These are phyloP conservation scores for Diaporthe sp. DNA, from an alignment of 2,329 filamentous ascomycete species.

Conservation along the genomic window DNA sequence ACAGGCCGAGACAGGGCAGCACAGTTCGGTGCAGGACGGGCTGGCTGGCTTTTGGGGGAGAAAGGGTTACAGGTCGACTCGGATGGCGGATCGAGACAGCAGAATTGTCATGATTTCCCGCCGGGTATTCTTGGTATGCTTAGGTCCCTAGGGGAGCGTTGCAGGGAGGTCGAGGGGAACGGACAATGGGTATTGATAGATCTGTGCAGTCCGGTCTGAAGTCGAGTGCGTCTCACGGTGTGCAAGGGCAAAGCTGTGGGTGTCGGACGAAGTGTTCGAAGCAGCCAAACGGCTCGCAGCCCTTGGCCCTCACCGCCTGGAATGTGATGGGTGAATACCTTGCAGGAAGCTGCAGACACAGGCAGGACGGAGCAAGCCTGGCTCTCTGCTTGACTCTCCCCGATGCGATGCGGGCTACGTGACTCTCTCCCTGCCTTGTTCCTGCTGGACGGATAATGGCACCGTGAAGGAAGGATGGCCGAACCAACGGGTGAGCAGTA, in stretches of 20 bases:
- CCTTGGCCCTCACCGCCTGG: conserved; percentile 52
- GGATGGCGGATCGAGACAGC: conserved; percentile 4
- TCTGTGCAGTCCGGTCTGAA: conserved; percentile 34
- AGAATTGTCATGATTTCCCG: conserved; percentile 9
- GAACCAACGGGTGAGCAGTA: not conserved
- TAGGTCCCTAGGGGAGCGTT: not conserved
- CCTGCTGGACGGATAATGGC: not conserved
- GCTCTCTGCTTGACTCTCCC: conserved; percentile 30
- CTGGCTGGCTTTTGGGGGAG: not conserved
- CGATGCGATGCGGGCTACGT: conserved; percentile 20
- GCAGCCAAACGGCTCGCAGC: conserved; percentile 54
- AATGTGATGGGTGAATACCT: conserved; percentile 44
- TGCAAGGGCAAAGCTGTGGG: conserved; percentile 33
- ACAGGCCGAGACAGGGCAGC: not conserved
- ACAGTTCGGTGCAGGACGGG: not conserved
- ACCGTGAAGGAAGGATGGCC: not conserved
- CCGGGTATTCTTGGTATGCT: conserved; percentile 12
- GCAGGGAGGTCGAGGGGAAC: conserved; percentile 26
- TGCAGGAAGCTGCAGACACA: conserved; percentile 41
- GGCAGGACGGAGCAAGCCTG: conserved; percentile 4
- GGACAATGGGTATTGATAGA: conserved; percentile 18
- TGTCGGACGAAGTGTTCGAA: conserved; percentile 46
- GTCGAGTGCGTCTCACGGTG: conserved; percentile 32
- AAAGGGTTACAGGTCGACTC: conserved; percentile 18
- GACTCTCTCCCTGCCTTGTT: conserved; percentile 21